phyloP scores from a whole-genome alignment of 2,329 filamentous ascomycete genomes.

The Paradendryphiella salina region DNA sequence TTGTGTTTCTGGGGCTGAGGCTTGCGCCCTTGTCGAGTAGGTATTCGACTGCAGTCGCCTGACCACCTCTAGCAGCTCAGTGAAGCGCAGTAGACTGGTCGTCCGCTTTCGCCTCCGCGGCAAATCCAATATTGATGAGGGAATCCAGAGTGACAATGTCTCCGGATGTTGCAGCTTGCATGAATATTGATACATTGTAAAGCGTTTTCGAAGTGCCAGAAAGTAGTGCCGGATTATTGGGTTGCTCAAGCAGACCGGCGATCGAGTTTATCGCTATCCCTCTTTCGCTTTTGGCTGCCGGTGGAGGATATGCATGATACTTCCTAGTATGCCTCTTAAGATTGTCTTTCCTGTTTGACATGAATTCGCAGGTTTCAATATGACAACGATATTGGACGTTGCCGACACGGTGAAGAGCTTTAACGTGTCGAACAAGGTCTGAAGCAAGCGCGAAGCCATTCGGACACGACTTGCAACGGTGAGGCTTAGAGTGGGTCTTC shows the following conservation, averaged over 20 bases:
- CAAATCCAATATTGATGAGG: neutral
- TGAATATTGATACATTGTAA: neutral
- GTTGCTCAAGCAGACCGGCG: neutral
- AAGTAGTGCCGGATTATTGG: too few relatives aligned
- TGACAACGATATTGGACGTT: neutral
- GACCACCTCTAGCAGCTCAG: constrained; percentile 16
- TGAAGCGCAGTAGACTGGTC: constrained; percentile 17
- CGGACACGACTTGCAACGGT: neutral
- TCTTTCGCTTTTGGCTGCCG: neutral
- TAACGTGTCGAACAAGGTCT: constrained; percentile 11
- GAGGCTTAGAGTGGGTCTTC: constrained; percentile 14
- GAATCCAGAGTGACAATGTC: neutral
- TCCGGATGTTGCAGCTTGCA: constrained; percentile 10
- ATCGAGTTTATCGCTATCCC: too few relatives aligned
- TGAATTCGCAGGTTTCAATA: neutral
- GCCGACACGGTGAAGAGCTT: constrained; percentile 12
- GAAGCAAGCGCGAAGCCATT: constrained; percentile 7
- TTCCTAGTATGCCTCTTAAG: constrained; percentile 1
- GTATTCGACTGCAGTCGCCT: neutral
- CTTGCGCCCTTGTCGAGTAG: constrained; percentile 6
- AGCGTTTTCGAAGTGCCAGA: neutral
- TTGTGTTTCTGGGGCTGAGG: neutral
- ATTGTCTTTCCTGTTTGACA: constrained; percentile 13
- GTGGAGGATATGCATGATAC: neutral
- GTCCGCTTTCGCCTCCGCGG: neutral